Evolutionary conservation across 768 basidiomycete species (phyloP).

Genomic region (Kwoniella bestiolae): DNA sequence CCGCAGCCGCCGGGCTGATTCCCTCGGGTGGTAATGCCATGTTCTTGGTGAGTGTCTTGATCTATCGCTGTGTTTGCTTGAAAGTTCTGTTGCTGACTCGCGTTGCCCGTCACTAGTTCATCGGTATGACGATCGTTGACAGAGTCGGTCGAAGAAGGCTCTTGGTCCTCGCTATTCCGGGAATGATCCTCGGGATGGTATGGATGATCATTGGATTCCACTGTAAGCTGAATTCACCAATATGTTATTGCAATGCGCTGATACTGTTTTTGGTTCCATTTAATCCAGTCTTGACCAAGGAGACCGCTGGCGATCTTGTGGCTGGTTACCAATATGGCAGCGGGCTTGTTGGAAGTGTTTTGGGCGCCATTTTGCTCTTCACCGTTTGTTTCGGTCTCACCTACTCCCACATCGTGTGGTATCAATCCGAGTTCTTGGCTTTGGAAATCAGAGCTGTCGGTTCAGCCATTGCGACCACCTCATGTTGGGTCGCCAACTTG

Average conservation of each 20-base stretch:
- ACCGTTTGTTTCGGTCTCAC: constrained; percentile 13
- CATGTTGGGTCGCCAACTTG: constrained; percentile 33
- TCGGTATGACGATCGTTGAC: constrained; percentile 30
- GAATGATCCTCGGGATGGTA: constrained; percentile 27
- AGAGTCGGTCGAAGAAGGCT: constrained; percentile 28
- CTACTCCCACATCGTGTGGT: constrained; percentile 29
- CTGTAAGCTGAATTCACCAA: too few relatives aligned
- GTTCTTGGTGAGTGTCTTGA: constrained; percentile 10
- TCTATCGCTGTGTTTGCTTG: neutral
- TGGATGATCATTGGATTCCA: constrained; percentile 17
- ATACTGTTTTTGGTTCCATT: too few relatives aligned
- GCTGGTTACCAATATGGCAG: neutral
- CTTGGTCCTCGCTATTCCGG: constrained; percentile 18
- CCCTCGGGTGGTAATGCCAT: constrained; percentile 25
- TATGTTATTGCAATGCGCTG: too few relatives aligned
- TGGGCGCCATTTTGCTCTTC: constrained; percentile 31
- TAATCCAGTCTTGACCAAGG: neutral
- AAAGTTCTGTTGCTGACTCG: neutral
- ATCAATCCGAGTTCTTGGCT: constrained; percentile 28
- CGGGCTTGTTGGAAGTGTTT: constrained; percentile 3
- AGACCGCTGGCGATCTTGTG: neutral
- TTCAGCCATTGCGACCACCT: constrained; percentile 18
- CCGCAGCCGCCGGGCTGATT: constrained; percentile 23
- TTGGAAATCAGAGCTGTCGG: constrained; percentile 34
- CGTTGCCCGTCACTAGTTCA: neutral